Percentiles rank a stretch among this genome's conserved stretches.
These are phyloP conservation scores for Sarocladium kiliense DNA, from an alignment of 2,329 filamentous ascomycete species.

Conservation along the genomic window DNA sequence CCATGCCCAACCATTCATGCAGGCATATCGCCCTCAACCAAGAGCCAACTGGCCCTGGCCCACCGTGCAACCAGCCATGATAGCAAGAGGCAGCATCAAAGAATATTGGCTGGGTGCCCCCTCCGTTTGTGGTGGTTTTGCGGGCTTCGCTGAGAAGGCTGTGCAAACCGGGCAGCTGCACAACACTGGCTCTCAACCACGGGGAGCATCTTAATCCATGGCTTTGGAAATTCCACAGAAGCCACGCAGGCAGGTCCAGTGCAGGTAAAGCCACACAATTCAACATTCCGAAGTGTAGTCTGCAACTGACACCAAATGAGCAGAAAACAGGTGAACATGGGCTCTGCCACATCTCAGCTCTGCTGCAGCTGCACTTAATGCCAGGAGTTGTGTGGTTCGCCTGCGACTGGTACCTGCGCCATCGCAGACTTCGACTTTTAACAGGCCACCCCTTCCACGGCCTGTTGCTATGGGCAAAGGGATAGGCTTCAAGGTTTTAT, in stretches of 20 bases:
- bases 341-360: background rate
- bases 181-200: too few relatives aligned
- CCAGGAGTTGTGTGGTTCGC: background rate
- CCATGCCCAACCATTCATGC: too few relatives aligned
- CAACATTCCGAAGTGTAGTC: background rate
- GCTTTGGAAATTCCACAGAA: too few relatives aligned
- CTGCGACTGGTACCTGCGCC: background rate
- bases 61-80: too few relatives aligned
- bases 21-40: too few relatives aligned
- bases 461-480: background rate
- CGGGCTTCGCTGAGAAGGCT: too few relatives aligned
- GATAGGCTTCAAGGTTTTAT: background rate
- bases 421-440: background rate
- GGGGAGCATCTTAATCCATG: too few relatives aligned
- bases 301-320: background rate
- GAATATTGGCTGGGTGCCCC: too few relatives aligned
- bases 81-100: too few relatives aligned
- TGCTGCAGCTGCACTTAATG: background rate
- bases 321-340: background rate
- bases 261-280: background rate
- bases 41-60: too few relatives aligned
- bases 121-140: too few relatives aligned
- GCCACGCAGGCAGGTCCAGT: background rate
- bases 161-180: too few relatives aligned
- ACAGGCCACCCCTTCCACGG: background rate